Evolutionary conservation across 139 green algal genomes (phyloP).

Genomic region (Microglena sp.): DNA sequence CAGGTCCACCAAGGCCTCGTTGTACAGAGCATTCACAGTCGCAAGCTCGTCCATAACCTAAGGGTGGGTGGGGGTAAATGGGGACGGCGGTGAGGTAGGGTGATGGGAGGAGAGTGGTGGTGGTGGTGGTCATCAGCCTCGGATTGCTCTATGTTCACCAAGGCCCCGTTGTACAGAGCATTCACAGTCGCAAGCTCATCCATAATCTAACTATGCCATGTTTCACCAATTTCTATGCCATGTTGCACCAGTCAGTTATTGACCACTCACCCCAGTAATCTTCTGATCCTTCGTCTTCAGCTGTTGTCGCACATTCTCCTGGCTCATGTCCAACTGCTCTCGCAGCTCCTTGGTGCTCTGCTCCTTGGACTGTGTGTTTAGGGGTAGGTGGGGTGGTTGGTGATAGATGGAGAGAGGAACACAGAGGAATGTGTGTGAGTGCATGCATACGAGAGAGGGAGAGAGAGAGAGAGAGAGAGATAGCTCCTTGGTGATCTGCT

Average conservation of each 20-base stretch:
- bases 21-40: slow-evolving; percentile 46
- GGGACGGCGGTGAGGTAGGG: neutral
- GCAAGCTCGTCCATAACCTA: slow-evolving; percentile 64
- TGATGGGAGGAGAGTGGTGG: too few relatives aligned
- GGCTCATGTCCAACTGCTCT: slow-evolving; percentile 32
- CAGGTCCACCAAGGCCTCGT: slow-evolving; percentile 38
- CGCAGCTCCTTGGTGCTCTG: slow-evolving; percentile 28
- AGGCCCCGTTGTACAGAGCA: slow-evolving; percentile 42
- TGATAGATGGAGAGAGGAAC: too few relatives aligned
- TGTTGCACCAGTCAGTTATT: too few relatives aligned
- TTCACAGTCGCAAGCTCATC: slow-evolving; percentile 67
- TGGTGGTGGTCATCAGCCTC: neutral
- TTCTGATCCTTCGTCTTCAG: slow-evolving; percentile 63
- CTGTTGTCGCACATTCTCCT: slow-evolving; percentile 31
- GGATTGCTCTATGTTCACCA: slow-evolving; percentile 29
- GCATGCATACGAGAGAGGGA: too few relatives aligned
- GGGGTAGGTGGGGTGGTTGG: too few relatives aligned
- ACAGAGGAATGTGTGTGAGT: too few relatives aligned
- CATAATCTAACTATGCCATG: slow-evolving; percentile 23
- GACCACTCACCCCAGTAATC: slow-evolving; percentile 54
- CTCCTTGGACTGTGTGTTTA: too few relatives aligned
- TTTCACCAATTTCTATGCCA: too few relatives aligned
- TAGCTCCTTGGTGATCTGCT: too few relatives aligned
- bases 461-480: too few relatives aligned
- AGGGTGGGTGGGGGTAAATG: too few relatives aligned